A percentile compares a stretch with the other conserved stretches of the same genome.
These are phyloP conservation scores for Moesziomyces aphidis DNA, from an alignment of 1,284 basidiomycete species.

Conservation along the genomic window DNA sequence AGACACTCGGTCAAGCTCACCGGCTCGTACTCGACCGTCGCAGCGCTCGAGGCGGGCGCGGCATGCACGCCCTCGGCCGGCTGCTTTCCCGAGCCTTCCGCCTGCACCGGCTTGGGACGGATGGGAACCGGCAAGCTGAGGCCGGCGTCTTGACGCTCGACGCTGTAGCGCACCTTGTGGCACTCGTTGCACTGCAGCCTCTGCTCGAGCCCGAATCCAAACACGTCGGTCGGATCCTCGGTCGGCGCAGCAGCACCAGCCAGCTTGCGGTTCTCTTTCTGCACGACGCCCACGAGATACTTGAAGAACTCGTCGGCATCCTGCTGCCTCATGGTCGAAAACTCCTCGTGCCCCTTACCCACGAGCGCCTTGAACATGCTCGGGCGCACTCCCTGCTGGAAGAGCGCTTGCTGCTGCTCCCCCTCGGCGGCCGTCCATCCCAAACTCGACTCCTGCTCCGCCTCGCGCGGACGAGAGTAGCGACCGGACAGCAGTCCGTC, in stretches of 20 bases:
- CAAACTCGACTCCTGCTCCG: slow-evolving; percentile 8
- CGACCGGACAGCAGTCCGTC: slow-evolving; percentile 93
- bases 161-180: slow-evolving; percentile 85
- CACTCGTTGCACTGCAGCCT: slow-evolving; percentile 77
- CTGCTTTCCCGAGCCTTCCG: slow-evolving; percentile 69
- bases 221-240: slow-evolving; percentile 76
- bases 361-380: slow-evolving; percentile 88
- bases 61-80: slow-evolving; percentile 50
- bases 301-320: slow-evolving; percentile 96
- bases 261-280: slow-evolving; percentile 67
- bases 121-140: slow-evolving; percentile 82
- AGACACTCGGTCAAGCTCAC: slow-evolving; percentile 80
- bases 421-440: slow-evolving; percentile 12
- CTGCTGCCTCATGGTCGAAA: slow-evolving; percentile 96
- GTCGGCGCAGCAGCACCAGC: slow-evolving; percentile 4
- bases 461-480: slow-evolving; percentile 78
- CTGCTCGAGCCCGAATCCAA: slow-evolving; percentile 81
- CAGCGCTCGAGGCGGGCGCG: slow-evolving; percentile 2
- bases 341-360: slow-evolving; percentile 92
- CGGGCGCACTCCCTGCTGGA: slow-evolving; percentile 89
- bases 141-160: slow-evolving; percentile 79
- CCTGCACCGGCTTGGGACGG: slow-evolving; percentile 16
- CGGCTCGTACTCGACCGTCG: slow-evolving; percentile 73
- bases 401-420: slow-evolving; percentile 67
- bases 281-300: slow-evolving; percentile 80